Evolutionary conservation across 768 basidiomycete genomes (phyloP), one percentile per base, ranked within the genome.

Genomic region (Tulasnella calospora): DNA sequence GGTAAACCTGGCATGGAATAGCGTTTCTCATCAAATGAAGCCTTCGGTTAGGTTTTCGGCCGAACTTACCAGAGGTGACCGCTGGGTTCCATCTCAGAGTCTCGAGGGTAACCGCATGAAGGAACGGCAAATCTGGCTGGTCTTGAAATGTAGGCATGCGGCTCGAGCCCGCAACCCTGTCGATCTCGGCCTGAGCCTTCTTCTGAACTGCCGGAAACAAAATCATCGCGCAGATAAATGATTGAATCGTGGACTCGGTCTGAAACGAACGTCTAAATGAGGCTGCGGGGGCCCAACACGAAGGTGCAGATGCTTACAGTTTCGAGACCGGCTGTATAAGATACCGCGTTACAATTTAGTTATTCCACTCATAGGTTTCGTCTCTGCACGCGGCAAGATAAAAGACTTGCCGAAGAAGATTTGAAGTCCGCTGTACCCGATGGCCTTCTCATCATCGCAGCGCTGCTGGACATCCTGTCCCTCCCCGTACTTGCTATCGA

Each of bases 181-280:
- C 79, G 9, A 79, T 71, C 71, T 79, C 79, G 30, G 4, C 67
- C 30, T 77, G 74, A 12, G 79, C 79, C 51, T 72, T 79, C 41
- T 7, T n/a, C 57, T 77, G 79, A 19, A 77, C 79, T 47, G 77
- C 41, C 1, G 79, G 79, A 72, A 77, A 72, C 12, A 67, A 35
- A 19, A 71, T 23, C 76, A 79, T 77, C 9, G 76, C 70, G 7
- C 17, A n/a, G 13, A 77, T 33, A 55, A 79, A 73, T 3, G 75
- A 38, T 9, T 71, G 41, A 2, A 79, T 21, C 2, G 73, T 73
- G 57, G 23, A 19, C 4, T 30, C 17, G 9, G 23, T 61, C 57
- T 61, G 10, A 27, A n/a, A 27, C 38, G 38, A 40, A 40, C 38
- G 38, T 40, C 21, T 5, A 61, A 19, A 3, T 12, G 13, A 21